phyloP scores from a whole-genome alignment of 108 stramenopile genomes.

The Nitzschia putrida region DNA sequence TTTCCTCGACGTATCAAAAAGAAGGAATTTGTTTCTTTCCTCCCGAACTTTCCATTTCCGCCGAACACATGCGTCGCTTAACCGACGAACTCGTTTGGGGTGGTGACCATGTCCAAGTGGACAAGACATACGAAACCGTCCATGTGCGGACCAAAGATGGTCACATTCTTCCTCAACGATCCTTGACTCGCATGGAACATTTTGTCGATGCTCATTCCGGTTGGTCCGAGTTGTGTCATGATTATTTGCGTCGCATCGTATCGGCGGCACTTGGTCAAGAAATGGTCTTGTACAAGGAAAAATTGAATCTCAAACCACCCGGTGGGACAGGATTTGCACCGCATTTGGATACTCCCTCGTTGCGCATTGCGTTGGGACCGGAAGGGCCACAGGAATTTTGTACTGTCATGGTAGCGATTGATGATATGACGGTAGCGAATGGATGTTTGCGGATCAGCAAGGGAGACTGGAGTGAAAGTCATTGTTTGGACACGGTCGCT shows the following conservation, averaged over 20 bases:
- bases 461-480: conserved; percentile 49
- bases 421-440: conserved; percentile 59
- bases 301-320: conserved; percentile 74
- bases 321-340: conserved; percentile 76
- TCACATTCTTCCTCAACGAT: conserved; percentile 36
- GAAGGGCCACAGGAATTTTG: conserved; percentile 50
- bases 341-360: conserved; percentile 65
- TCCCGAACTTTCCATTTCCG: conserved; percentile 39
- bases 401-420: conserved; percentile 76
- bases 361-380: conserved; percentile 50
- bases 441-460: conserved; percentile 63
- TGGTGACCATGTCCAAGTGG: conserved; percentile 25
- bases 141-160: conserved; percentile 34
- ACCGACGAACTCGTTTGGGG: conserved; percentile 67
- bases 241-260: conserved; percentile 40
- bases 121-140: conserved; percentile 56
- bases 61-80: conserved; percentile 46
- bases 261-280: conserved; percentile 42
- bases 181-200: conserved; percentile 57
- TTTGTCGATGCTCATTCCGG: conserved; percentile 55
- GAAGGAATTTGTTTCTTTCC: conserved; percentile 51
- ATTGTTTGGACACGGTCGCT: conserved; percentile 27
- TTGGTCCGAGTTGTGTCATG: conserved; percentile 59
- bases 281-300: conserved; percentile 77
- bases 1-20: conserved; percentile 20